phyloP scores from a whole-genome alignment of 1,284 basidiomycete genomes.

The Neonothopanus nambi region DNA sequence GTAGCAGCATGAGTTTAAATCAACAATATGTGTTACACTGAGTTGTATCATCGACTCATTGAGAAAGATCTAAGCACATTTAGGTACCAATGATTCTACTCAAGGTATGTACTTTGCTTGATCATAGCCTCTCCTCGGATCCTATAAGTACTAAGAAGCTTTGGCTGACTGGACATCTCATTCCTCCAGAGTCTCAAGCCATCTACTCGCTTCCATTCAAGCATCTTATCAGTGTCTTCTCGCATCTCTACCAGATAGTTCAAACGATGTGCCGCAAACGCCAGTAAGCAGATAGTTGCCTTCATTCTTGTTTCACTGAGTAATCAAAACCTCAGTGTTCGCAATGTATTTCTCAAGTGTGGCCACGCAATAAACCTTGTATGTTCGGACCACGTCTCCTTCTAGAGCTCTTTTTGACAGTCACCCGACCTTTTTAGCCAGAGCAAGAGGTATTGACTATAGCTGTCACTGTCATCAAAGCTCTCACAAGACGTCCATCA shows the following conservation, averaged over 20 bases:
- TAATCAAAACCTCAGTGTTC: constrained; percentile 32
- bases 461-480: constrained; percentile 18
- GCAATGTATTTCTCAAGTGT: constrained; percentile 41
- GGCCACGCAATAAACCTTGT: constrained; percentile 40
- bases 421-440: constrained; percentile 24
- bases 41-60: too few relatives aligned
- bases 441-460: constrained; percentile 25
- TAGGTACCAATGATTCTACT: too few relatives aligned
- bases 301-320: background rate
- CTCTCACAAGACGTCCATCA: constrained; percentile 21
- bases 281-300: constrained; percentile 30
- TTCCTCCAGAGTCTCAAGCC: background rate
- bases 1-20: too few relatives aligned
- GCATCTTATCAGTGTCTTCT: background rate
- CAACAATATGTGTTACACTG: too few relatives aligned
- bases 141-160: background rate
- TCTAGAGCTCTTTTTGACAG: constrained; percentile 4
- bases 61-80: too few relatives aligned
- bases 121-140: background rate
- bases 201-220: background rate
- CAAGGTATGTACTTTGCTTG: too few relatives aligned
- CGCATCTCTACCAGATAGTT: too few relatives aligned
- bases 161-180: background rate
- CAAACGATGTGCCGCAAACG: constrained; percentile 38
- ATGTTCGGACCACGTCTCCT: constrained; percentile 17